Base-by-base conservation (phyloP, 495 filamentous ascomycete species). In the Hypoxylon fragiforme region DNA sequence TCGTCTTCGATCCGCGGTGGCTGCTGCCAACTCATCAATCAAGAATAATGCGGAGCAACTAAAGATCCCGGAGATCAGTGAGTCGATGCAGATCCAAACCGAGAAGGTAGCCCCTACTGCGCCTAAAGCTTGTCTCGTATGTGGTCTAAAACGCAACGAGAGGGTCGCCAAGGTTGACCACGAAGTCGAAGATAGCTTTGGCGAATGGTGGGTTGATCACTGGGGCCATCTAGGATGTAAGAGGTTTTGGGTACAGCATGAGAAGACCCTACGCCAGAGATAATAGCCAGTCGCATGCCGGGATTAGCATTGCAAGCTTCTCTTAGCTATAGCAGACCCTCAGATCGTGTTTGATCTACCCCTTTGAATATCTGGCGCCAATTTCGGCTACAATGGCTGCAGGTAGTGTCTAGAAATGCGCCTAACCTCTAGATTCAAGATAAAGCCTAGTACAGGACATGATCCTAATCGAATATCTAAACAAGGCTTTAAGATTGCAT, bases 171-270 rank as follows among this genome's bases (percentile, higher is more conserved):
- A 80, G 57, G 75, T 95, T 21, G 92, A 96, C 68, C 75, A 85
- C 20, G 75, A 83, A 46, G 86, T 95, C 14, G 82, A 90, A 56
- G 94, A 96, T 73, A 90, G 85, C 68, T 92, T 95, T 74, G 90
- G 89, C 31, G 91, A 97, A 70, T 97, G 90, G 90, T 98, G 94
- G 94, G 78, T 87, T 11, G 89, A 95, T 28, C 85, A 92, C 69
- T 95, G 90, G 90, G 85, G 87, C 0, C 87, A 96, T 73, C 71
- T 84, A 12, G 81, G 81, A 45, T 98, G 94, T 70, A 80, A 80
- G 63, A 81, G 80, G 47, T 97, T 96, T 62, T 98, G 94, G 94
- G 73, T 87, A 41, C 78, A 81, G 58, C 85, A 95, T 70, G 85
- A 83, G 60, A 71, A 71, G 14, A 71, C 77, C 42, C 74, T 95